Conservation (phyloP, 2,329 filamentous ascomycete genomes). For the Cryoendolithus antarcticus region DNA sequence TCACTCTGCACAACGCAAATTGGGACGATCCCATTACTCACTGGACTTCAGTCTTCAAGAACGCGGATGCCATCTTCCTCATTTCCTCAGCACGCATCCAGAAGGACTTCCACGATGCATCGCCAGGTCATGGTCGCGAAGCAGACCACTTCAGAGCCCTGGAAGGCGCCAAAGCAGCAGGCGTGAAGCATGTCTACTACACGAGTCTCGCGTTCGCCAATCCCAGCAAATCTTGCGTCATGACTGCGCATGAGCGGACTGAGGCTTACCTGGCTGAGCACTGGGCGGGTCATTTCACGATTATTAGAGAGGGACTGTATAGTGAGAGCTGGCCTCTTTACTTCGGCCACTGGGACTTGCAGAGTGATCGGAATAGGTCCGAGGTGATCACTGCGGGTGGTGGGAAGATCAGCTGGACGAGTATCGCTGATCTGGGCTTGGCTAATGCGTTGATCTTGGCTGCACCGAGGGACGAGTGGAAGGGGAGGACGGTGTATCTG, state of each 20-base stretch:
- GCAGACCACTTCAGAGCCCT: slow-evolving; percentile 33
- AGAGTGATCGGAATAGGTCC: slow-evolving; percentile 20
- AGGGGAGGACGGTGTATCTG: slow-evolving; percentile 28
- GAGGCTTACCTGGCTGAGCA: slow-evolving; percentile 26
- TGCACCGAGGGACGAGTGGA: slow-evolving; percentile 20
- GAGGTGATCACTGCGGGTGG: slow-evolving; percentile 30
- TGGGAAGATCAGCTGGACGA: slow-evolving; percentile 31
- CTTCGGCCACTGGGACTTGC: slow-evolving; percentile 30
- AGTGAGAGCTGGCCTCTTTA: slow-evolving; percentile 38
- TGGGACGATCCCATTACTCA: slow-evolving; percentile 25
- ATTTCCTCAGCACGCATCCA: slow-evolving; percentile 32
- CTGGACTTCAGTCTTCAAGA: slow-evolving; percentile 22
- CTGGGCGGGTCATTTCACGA: slow-evolving; percentile 22
- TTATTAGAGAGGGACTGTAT: slow-evolving; percentile 34
- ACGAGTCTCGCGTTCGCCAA: slow-evolving; percentile 32
- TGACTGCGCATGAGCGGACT: slow-evolving; percentile 35
- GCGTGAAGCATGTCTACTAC: slow-evolving; percentile 36
- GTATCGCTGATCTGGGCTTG: slow-evolving; percentile 32
- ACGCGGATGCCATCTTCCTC: slow-evolving; percentile 31
- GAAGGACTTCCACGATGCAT: slow-evolving; percentile 32
- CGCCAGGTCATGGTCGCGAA: slow-evolving; percentile 30
- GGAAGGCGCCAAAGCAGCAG: slow-evolving; percentile 28
- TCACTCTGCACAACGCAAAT: slow-evolving; percentile 26
- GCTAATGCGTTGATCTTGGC: slow-evolving; percentile 29
- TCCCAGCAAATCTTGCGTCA: slow-evolving; percentile 30